Evolutionary conservation across 257 asterid genomes (phyloP).

Genomic region (Echium plantagineum): DNA sequence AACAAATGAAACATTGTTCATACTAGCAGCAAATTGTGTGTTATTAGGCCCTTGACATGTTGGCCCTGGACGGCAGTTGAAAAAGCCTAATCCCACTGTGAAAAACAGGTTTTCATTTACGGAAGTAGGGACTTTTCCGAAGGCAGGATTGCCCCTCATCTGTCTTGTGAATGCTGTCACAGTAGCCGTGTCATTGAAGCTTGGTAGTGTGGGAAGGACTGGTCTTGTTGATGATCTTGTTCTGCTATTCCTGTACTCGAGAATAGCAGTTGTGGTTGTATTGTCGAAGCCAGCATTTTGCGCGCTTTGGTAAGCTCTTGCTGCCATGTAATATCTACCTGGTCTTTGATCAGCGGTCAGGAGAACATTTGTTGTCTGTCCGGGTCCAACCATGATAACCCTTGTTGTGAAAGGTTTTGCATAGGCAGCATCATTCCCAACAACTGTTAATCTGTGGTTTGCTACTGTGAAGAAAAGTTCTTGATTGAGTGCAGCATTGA

Average conservation of each 20-base stretch:
- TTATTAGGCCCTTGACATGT: conserved; percentile 57
- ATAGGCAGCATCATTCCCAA: conserved; percentile 55
- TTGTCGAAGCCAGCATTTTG: conserved; percentile 55
- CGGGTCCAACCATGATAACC: conserved; percentile 51
- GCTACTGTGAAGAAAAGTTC: conserved; percentile 52
- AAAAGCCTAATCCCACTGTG: conserved; percentile 52
- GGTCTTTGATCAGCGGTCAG: conserved; percentile 44
- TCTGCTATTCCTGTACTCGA: conserved; percentile 27
- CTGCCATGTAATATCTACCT: conserved; percentile 50
- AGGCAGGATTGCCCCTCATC: conserved; percentile 25
- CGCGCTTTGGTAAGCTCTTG: conserved; percentile 38
- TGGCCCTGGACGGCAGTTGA: conserved; percentile 44
- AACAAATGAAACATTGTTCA: conserved; percentile 49
- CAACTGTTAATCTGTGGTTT: conserved; percentile 48
- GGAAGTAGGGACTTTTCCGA: conserved; percentile 22
- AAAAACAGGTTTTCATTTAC: conserved; percentile 44
- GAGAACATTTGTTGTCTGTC: conserved; percentile 62
- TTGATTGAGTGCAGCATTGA: conserved; percentile 72
- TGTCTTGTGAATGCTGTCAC: conserved; percentile 44
- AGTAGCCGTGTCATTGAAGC: conserved; percentile 39
- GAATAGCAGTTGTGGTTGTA: conserved; percentile 53
- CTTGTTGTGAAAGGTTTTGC: conserved; percentile 36
- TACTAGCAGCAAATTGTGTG: conserved; percentile 48
- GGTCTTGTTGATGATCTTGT: conserved; percentile 17
- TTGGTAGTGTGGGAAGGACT: conserved; percentile 34